Evolutionary conservation across 306 rosid genomes (phyloP).

Genomic region (Castanea mollissima): DNA sequence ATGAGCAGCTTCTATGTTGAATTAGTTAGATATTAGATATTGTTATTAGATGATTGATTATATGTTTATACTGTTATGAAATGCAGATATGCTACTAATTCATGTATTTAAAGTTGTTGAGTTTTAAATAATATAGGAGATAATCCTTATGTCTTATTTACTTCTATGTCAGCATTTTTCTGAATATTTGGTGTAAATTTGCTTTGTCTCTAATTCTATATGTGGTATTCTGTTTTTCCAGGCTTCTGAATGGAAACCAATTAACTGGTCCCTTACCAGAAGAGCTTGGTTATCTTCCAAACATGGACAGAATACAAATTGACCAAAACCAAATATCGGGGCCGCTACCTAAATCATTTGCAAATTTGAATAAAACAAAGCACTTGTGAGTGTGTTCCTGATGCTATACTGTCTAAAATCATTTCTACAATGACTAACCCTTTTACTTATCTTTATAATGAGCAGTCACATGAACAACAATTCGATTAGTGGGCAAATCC

Average conservation of each 20-base stretch:
- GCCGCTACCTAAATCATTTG: constrained; percentile 41
- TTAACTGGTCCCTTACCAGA: constrained; percentile 47
- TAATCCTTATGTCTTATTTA: background rate
- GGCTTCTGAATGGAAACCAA: constrained; percentile 51
- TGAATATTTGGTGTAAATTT: background rate
- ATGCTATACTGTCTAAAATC: background rate
- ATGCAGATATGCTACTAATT: too few species aligned
- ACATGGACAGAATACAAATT: constrained; percentile 41
- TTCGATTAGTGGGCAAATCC: constrained; percentile 46
- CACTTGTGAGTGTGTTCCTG: constrained; percentile 39
- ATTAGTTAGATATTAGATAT: background rate
- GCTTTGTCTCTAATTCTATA: background rate
- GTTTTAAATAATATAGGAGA: background rate
- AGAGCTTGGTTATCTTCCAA: constrained; percentile 47
- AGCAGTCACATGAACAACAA: constrained; percentile 60
- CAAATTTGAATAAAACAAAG: constrained; percentile 23
- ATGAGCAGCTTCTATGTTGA: background rate
- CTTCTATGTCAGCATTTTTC: background rate
- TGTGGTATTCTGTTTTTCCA: constrained; percentile 20
- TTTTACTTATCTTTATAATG: background rate
- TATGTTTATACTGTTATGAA: background rate
- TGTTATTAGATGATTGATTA: background rate
- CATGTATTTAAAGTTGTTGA: too few species aligned
- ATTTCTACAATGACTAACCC: background rate
- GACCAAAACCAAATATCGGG: constrained; percentile 49